phyloP scores from a whole-genome alignment of 495 filamentous ascomycete genomes.

The Talaromyces wortmannii region DNA sequence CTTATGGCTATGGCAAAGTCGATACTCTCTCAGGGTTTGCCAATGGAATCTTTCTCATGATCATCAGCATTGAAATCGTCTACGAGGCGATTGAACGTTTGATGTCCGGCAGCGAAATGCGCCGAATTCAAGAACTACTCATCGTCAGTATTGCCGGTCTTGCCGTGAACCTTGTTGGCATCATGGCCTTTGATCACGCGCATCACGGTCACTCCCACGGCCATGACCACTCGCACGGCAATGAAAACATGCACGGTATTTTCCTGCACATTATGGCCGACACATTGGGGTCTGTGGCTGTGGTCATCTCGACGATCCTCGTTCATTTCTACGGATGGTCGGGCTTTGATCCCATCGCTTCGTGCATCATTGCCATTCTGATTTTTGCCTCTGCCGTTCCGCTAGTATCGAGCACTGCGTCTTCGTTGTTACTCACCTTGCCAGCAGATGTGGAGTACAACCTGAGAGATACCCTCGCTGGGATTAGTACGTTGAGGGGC shows the following conservation, averaged over 20 bases:
- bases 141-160: constrained; percentile 80
- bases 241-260: constrained; percentile 99
- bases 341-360: constrained; percentile 94
- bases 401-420: constrained; percentile 77
- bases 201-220: constrained; percentile 57
- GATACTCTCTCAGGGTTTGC: constrained; percentile 94
- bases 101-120: constrained; percentile 71
- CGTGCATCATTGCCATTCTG: constrained; percentile 85
- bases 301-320: constrained; percentile 84
- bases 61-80: constrained; percentile 95
- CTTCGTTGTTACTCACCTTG: constrained; percentile 72
- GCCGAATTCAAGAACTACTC: constrained; percentile 78
- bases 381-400: constrained; percentile 87
- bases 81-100: constrained; percentile 89
- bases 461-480: constrained; percentile 76
- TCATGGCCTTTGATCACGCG: constrained; percentile 75
- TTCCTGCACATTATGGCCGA: constrained; percentile 95
- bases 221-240: constrained; percentile 71
- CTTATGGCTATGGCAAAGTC: constrained; percentile 95
- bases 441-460: constrained; percentile 84
- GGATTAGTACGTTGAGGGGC: constrained; percentile 73
- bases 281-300: constrained; percentile 87
- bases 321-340: constrained; percentile 83
- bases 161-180: constrained; percentile 84
- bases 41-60: constrained; percentile 94